A percentile compares a stretch with the other conserved stretches of the same genome.
Conservation (phyloP, 345 rosid genomes). For the Gossypium mustelinum region DNA sequence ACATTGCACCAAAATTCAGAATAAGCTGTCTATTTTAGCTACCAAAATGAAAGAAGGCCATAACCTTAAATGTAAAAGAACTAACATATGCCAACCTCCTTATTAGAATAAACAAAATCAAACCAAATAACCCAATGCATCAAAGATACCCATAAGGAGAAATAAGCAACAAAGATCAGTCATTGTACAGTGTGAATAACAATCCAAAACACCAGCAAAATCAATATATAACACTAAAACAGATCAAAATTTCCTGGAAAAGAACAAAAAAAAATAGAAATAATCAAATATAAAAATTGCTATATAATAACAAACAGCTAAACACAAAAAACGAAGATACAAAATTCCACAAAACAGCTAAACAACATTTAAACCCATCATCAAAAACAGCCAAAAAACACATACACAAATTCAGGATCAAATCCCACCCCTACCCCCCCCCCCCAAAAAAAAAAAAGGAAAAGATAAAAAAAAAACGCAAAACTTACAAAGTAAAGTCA, state of each 20-base stretch:
- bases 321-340: not conserved
- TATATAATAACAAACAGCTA: not conserved
- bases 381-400: not conserved
- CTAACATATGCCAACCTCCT: not conserved
- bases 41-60: not conserved
- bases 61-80: not conserved
- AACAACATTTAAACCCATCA: not conserved
- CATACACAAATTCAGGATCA: not conserved
- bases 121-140: not conserved
- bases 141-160: not conserved
- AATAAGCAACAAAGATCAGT: not conserved
- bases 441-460: not conserved
- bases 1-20: conserved; percentile 16
- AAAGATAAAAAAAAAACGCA: not conserved
- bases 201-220: not conserved
- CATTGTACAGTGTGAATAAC: not conserved
- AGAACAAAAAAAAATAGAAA: not conserved
- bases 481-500: too few relatives aligned
- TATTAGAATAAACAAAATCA: not conserved
- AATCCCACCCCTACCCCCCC: not conserved
- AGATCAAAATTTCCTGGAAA: not conserved
- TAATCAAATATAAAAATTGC: not conserved
- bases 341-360: not conserved
- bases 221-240: conserved; percentile 1
- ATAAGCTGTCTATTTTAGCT: not conserved